Evolutionary conservation across 2,329 filamentous ascomycete genomes (phyloP).

Genomic region (Cladophialophora exuberans): DNA sequence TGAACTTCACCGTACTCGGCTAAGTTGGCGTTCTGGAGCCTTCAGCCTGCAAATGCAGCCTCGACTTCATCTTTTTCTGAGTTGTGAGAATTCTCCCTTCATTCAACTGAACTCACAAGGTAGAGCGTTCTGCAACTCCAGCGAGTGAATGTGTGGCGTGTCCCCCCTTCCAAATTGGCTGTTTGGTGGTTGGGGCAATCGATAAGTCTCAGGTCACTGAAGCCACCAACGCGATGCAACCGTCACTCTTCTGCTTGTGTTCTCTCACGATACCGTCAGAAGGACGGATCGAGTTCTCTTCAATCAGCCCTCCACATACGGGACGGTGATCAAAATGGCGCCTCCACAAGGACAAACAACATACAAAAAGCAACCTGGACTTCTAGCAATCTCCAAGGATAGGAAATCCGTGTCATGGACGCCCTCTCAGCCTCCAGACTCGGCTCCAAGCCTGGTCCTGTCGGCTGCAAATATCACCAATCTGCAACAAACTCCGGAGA

Average conservation of each 20-base stretch:
- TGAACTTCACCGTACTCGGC: no score
- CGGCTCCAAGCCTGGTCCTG: conserved; percentile 69
- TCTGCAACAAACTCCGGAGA: conserved; percentile 90
- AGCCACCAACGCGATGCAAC: conserved; percentile 18
- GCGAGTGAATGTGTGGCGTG: neutral
- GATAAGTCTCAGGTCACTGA: neutral
- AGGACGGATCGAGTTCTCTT: conserved; percentile 6
- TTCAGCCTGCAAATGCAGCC: no score
- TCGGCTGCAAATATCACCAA: conserved; percentile 80
- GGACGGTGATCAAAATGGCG: conserved; percentile 50
- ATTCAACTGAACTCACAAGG: neutral
- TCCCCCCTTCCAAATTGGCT: neutral
- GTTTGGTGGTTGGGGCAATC: neutral
- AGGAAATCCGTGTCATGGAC: conserved; percentile 79
- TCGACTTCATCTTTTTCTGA: neutral
- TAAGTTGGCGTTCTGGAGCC: no score
- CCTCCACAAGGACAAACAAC: conserved; percentile 67
- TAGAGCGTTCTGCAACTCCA: no score
- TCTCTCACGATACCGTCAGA: conserved; percentile 16
- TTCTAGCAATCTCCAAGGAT: conserved; percentile 74
- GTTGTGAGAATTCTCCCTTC: neutral
- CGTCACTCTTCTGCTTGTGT: neutral
- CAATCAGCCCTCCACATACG: neutral
- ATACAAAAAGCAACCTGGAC: conserved; percentile 97
- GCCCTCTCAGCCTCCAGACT: conserved; percentile 63